Base-by-base conservation (phyloP, 495 filamentous ascomycete species). In the Penicillium arizonense region DNA sequence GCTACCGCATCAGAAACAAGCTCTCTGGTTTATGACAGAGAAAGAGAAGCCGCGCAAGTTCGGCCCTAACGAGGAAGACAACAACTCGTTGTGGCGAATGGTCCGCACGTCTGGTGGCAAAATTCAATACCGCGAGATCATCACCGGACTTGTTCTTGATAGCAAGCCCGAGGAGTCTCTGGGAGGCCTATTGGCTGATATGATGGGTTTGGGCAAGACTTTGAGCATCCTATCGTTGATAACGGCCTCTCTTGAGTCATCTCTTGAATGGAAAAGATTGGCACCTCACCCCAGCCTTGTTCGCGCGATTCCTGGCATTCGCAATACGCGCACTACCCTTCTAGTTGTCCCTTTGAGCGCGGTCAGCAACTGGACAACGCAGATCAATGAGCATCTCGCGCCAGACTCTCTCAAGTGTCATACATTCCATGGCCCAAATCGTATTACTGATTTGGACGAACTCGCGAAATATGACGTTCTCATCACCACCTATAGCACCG, bases 141-240 rank as follows among this genome's bases (percentile, higher is more conserved):
- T 98, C 59, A 97, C 89, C 40, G 87, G 85, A 4, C 77, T 85
- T 8, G 73, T 84, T 23, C 68, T 82, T 50, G 70, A 73, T 13
- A 55, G 80, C n/a, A 81, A 82, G 56, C 93, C 94, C 1, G 73
- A 81, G 0, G 82, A 91, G 52, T 79, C 83, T 0, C 73, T 86
- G 1, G 94, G 94, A 8, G 94, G 94, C n/a, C 87, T 98, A 28
- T 74, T 98, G 18, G 94, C 94, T 6, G 94, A 98, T 64, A 91
- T 96, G 87, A 98, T 98, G 94, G 94, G 94, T 34, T 73, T 98
- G 13, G 94, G 94, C 5, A 98, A 98, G 65, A 97, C 94, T 0
- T 71, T 98, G 41, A 96, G 88, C 62, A 87, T 96, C 26, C 75
- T 98, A 5, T 87, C 91, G 3, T 77, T 97, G 20, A 68, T 93